Conservation (phyloP, 2,329 filamentous ascomycete species). For the Trichoderma cornu-damae region DNA sequence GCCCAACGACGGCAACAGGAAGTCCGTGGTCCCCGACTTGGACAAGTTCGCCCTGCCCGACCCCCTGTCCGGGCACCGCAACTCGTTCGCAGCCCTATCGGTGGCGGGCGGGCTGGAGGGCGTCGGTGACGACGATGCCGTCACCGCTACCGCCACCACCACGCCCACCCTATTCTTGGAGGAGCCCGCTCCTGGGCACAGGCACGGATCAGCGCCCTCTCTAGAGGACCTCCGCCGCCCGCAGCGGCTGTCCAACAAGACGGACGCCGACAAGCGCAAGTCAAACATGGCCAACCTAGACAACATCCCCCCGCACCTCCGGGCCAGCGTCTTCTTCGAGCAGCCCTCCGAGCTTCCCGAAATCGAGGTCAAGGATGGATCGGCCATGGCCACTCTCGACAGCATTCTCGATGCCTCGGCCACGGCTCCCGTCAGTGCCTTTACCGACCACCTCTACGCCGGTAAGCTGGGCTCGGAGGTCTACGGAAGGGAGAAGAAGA, state of each 20-base stretch:
- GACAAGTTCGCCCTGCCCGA: constrained; percentile 44
- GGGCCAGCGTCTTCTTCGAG: constrained; percentile 91
- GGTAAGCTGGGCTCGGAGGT: constrained; percentile 70
- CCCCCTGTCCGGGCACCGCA: constrained; percentile 37
- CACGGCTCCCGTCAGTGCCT: constrained; percentile 80
- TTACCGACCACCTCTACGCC: constrained; percentile 81
- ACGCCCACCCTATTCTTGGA: not conserved
- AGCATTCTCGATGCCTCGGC: constrained; percentile 88
- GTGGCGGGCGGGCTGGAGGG: constrained; percentile 25
- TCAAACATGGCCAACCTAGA: constrained; percentile 29
- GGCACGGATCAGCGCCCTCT: constrained; percentile 19
- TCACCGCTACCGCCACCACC: too few relatives aligned
- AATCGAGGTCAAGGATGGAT: constrained; percentile 65
- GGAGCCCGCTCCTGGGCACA: constrained; percentile 18
- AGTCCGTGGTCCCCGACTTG: constrained; percentile 21
- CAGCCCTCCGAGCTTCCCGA: constrained; percentile 48
- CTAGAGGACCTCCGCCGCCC: constrained; percentile 30
- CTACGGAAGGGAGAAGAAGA: constrained; percentile 59
- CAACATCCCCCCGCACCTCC: constrained; percentile 70
- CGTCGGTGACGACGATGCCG: constrained; percentile 11
- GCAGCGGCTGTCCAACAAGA: constrained; percentile 31
- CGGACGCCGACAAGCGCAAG: constrained; percentile 31
- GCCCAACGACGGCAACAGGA: constrained; percentile 20
- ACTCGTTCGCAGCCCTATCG: constrained; percentile 33
- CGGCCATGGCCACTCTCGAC: constrained; percentile 82